Conservation (phyloP, 108 stramenopile species). For the Skeletonema grethae region DNA sequence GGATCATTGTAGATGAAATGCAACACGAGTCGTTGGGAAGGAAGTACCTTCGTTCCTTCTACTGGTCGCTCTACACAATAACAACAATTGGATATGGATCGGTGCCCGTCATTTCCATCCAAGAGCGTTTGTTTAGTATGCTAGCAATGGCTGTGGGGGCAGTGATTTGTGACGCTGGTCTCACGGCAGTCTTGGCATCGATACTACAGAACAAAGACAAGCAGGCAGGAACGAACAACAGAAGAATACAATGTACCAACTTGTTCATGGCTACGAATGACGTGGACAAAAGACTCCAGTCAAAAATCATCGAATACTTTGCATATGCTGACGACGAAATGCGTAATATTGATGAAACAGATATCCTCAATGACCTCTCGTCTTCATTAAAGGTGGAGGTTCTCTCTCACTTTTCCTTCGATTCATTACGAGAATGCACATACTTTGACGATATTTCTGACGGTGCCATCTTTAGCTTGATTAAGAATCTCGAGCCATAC, state of each 20-base stretch:
- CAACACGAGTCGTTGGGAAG: slow-evolving; percentile 16
- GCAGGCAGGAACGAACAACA: slow-evolving; percentile 50
- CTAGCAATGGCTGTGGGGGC: slow-evolving; percentile 61
- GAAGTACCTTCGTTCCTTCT: slow-evolving; percentile 50
- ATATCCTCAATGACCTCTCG: slow-evolving; percentile 39
- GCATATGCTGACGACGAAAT: slow-evolving; percentile 48
- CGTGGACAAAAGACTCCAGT: slow-evolving; percentile 15
- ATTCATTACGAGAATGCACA: slow-evolving; percentile 36
- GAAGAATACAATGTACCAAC: slow-evolving; percentile 54
- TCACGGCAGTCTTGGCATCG: slow-evolving; percentile 59
- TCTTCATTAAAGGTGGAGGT: slow-evolving; percentile 34
- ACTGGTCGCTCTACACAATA: slow-evolving; percentile 56
- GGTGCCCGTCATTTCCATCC: slow-evolving; percentile 44
- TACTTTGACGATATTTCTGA: slow-evolving; percentile 39
- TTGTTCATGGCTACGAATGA: slow-evolving; percentile 39
- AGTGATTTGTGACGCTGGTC: slow-evolving; percentile 66
- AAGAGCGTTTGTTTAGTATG: slow-evolving; percentile 57
- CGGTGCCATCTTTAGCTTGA: slow-evolving; percentile 41
- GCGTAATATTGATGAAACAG: slow-evolving; percentile 47
- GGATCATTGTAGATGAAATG: slow-evolving; percentile 41
- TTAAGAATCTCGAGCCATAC: slow-evolving; percentile 43
- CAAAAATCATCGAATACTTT: slow-evolving; percentile 45
- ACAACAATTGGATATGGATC: slow-evolving; percentile 68
- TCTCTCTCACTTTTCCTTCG: slow-evolving; percentile 45
- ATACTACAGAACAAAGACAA: slow-evolving; percentile 54